Evolutionary conservation across 768 basidiomycete genomes (phyloP), one percentile per base, ranked within the genome.

Genomic region (Strobilomyces confusus): DNA sequence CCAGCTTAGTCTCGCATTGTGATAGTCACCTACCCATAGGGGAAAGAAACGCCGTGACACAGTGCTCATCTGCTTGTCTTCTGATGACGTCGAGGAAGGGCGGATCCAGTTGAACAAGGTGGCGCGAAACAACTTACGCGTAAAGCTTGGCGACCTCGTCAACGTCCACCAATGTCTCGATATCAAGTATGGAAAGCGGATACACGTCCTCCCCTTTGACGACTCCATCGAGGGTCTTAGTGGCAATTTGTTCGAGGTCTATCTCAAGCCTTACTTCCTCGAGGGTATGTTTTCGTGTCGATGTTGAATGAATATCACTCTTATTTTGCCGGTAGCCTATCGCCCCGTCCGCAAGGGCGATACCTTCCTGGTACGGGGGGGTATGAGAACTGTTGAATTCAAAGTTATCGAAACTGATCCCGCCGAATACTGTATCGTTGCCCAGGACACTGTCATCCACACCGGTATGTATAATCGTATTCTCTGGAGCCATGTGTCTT

Each of bases 51-150:
- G 97, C 66, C 86, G 89, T 63, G 95, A 98, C 64, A 98, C 95
- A 9, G 97, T 99, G 40, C 86, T 99, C 57, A 98, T 98, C 69
- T 97, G 94, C 66, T 73, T 99, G 66, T 89, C 88, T 66, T 90
- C 89, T 37, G 97, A 98, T 65, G 92, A 95, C 57, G 92, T 98
- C 56, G 97, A 98, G 63, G 97, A 98, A 73, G 95, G 97, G 53
- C 91, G 92, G 69, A 95, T 99, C 58, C 95, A 97, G 65, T 77
- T 99, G 75, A 99, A 99, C 86, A 98, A 98, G 73, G 97, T 99
- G 33, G 97, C 97, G n/a, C 92, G 97, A 53, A 95, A 98, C 77
- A 98, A 99, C 75, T 75, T 98, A 44, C 91, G 95, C 51, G 92
- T 98, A 62, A 98, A 98, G 77, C 86, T 98, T 40, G 95, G 91